These are phyloP conservation scores for Suillus paluster DNA, from an alignment of 768 basidiomycete species.

Conservation along the genomic window DNA sequence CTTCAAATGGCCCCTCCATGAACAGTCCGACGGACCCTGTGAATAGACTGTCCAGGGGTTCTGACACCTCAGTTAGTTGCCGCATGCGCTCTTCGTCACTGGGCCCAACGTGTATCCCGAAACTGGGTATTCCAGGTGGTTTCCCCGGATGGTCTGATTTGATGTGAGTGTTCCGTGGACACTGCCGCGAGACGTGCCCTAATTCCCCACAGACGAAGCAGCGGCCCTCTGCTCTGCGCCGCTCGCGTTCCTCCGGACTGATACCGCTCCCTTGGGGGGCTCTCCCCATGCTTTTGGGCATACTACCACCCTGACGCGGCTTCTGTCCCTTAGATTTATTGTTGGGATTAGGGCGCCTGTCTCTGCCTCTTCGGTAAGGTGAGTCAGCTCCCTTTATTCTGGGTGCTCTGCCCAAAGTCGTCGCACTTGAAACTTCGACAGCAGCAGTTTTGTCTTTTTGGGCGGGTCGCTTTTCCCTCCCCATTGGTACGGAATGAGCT, in stretches of 20 bases:
- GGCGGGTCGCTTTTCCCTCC: background rate
- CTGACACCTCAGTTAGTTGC: background rate
- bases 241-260: background rate
- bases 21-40: background rate
- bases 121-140: background rate
- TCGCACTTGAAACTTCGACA: too few species aligned
- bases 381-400: too few species aligned
- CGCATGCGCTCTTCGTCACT: background rate
- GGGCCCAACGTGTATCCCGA: background rate
- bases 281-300: too few species aligned
- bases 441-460: background rate
- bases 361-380: too few species aligned
- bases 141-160: background rate
- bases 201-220: too few species aligned
- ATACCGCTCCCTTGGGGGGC: too few species aligned
- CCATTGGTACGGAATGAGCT: conserved; percentile 11
- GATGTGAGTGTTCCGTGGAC: conserved; percentile 26
- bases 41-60: background rate
- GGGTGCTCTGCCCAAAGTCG: too few species aligned
- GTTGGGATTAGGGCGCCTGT: too few species aligned
- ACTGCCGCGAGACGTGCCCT: conserved; percentile 35
- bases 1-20: background rate
- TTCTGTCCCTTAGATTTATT: too few species aligned
- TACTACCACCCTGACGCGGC: too few species aligned
- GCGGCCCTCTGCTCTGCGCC: conserved; percentile 18